These are phyloP conservation scores for Annulohypoxylon truncatum DNA, from an alignment of 2,329 filamentous ascomycete genomes.

Conservation along the genomic window DNA sequence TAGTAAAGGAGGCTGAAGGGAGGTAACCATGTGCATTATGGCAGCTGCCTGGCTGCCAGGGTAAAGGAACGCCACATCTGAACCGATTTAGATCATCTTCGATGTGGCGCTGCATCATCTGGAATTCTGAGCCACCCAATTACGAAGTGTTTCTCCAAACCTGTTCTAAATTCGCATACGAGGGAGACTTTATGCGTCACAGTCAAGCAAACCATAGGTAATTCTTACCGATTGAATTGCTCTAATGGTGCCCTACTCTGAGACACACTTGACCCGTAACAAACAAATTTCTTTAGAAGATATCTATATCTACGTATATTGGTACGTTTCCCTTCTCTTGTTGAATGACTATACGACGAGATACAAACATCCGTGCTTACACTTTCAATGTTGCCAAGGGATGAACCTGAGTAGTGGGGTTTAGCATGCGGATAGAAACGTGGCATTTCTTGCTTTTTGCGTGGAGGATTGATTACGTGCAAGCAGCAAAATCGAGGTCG, in stretches of 20 bases:
- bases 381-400: background rate
- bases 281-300: slow-evolving; percentile 1
- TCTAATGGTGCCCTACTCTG: slow-evolving; percentile 13
- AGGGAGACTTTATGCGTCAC: slow-evolving; percentile 1
- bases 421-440: background rate
- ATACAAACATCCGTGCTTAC: background rate
- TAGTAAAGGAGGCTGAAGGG: slow-evolving; percentile 23
- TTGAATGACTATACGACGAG: background rate
- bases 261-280: slow-evolving; percentile 7
- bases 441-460: slow-evolving; percentile 1
- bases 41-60: background rate
- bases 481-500: background rate
- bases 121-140: slow-evolving; percentile 27
- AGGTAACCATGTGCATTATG: slow-evolving; percentile 18
- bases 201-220: slow-evolving; percentile 1
- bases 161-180: background rate
- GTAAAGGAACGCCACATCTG: slow-evolving; percentile 16
- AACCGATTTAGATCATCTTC: background rate
- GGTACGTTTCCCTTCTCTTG: background rate
- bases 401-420: background rate
- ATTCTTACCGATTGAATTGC: slow-evolving; percentile 1
- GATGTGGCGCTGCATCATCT: slow-evolving; percentile 29
- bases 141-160: slow-evolving; percentile 15
- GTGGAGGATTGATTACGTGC: background rate
- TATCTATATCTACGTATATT: background rate